These are phyloP conservation scores for Trifolium pratense DNA, from an alignment of 306 rosid species.

Conservation along the genomic window DNA sequence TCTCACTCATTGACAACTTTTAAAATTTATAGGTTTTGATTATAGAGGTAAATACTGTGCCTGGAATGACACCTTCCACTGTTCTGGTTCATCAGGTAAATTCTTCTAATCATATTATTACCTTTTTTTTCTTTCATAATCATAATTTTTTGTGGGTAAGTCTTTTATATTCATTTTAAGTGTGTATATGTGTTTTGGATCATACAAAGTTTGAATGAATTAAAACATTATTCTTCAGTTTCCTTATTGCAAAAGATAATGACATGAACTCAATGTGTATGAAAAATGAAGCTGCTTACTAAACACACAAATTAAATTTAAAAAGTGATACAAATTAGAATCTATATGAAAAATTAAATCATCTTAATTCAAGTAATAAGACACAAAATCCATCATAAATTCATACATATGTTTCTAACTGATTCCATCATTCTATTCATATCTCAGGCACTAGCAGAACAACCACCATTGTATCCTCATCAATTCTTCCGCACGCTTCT, in stretches of 20 bases:
- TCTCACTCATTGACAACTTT: constrained; percentile 35
- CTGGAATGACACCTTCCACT: constrained; percentile 99
- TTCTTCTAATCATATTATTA: constrained; percentile 20
- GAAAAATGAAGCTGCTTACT: background rate
- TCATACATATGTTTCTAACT: constrained; percentile 34
- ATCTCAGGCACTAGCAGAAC: constrained; percentile 85
- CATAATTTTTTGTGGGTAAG: background rate
- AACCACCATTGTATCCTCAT: constrained; percentile 86
- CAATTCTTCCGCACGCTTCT: constrained; percentile 82
- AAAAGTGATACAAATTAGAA: constrained; percentile 1
- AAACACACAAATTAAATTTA: constrained; percentile 3
- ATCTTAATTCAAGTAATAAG: constrained; percentile 15
- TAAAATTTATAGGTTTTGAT: constrained; percentile 66
- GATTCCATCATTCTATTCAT: constrained; percentile 28
- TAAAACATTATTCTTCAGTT: background rate
- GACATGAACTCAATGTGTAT: background rate
- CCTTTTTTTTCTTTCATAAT: constrained; percentile 19
- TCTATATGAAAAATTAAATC: constrained; percentile 12
- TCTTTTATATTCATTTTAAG: background rate
- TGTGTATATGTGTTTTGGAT: background rate
- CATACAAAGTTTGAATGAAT: background rate
- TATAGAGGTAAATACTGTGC: constrained; percentile 94
- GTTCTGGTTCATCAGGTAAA: constrained; percentile 93
- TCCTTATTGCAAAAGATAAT: background rate
- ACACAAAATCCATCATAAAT: constrained; percentile 6